Evolutionary conservation across 805 yeast genomes (phyloP).

Genomic region (Metschnikowia dekortorum): DNA sequence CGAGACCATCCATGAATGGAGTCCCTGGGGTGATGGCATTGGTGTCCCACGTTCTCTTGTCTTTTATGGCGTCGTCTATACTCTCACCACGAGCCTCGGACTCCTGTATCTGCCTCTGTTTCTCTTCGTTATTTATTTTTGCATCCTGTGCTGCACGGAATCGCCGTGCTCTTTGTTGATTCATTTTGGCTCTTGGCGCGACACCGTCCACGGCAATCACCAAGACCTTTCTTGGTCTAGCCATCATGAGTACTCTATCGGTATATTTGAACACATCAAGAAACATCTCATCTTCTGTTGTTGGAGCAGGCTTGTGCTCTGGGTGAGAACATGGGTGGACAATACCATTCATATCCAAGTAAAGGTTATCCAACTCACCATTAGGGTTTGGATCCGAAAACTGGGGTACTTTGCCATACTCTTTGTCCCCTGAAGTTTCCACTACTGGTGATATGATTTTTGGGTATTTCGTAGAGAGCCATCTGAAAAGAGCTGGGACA

Average conservation of each 20-base stretch:
- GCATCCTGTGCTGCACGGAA: conserved; percentile 92
- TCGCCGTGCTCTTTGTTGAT: conserved; percentile 92
- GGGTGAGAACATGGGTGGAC: conserved; percentile 99
- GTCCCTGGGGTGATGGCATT: conserved; percentile 99
- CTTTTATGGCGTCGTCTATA: conserved; percentile 71
- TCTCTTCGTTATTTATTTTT: conserved; percentile 66
- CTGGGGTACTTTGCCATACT: conserved; percentile 23
- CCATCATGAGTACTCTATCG: conserved; percentile 86
- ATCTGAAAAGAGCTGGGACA: conserved; percentile 96
- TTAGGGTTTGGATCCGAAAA: conserved; percentile 82
- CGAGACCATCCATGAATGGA: conserved; percentile 91
- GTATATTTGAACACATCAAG: conserved; percentile 90
- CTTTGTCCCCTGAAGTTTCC: conserved; percentile 61
- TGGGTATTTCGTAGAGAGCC: conserved; percentile 92
- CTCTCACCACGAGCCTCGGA: conserved; percentile 63
- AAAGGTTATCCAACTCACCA: conserved; percentile 91
- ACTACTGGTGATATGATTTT: conserved; percentile 87
- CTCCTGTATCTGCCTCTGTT: conserved; percentile 54
- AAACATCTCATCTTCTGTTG: conserved; percentile 95
- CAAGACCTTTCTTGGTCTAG: conserved; percentile 87
- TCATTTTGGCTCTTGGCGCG: conserved; percentile 98
- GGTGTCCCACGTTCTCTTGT: conserved; percentile 85
- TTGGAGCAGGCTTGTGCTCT: conserved; percentile 93
- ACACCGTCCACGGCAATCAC: conserved; percentile 99
- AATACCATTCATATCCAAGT: conserved; percentile 97